phyloP scores from a whole-genome alignment of 768 basidiomycete genomes.

The Phanerodontia chrysosporium region DNA sequence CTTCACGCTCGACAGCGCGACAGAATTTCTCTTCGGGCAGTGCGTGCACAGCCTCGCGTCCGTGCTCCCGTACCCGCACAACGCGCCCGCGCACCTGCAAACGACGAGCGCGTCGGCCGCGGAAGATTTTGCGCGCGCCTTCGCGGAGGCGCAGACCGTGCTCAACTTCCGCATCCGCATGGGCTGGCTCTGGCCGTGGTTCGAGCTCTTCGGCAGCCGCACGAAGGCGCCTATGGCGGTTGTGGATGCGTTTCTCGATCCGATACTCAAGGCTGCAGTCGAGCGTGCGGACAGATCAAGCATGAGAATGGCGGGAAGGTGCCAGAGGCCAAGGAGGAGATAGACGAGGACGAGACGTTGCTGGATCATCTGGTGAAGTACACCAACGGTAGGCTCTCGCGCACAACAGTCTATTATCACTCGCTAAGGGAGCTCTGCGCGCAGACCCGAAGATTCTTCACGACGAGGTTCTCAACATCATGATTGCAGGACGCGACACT shows the following conservation, averaged over 20 bases:
- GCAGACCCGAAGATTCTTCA: slow-evolving; percentile 27
- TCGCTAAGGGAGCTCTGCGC: no score
- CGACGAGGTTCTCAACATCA: slow-evolving; percentile 32
- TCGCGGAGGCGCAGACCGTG: slow-evolving; percentile 28
- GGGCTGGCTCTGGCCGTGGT: slow-evolving; percentile 36
- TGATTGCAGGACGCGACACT: slow-evolving; percentile 33
- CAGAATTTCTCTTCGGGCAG: slow-evolving; percentile 48
- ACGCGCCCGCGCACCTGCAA: slow-evolving; percentile 12
- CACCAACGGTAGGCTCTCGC: slow-evolving; percentile 30
- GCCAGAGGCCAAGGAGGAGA: not conserved
- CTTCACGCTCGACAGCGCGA: slow-evolving; percentile 50
- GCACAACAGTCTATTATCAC: not conserved
- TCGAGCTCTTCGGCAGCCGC: slow-evolving; percentile 32
- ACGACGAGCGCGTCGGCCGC: not conserved
- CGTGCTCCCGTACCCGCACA: slow-evolving; percentile 35
- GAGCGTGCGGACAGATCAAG: slow-evolving; percentile 4
- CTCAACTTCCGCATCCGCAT: slow-evolving; percentile 25
- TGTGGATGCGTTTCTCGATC: slow-evolving; percentile 35
- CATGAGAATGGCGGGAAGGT: not conserved
- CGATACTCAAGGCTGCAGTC: slow-evolving; percentile 35
- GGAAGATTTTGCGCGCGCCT: slow-evolving; percentile 23
- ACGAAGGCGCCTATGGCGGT: slow-evolving; percentile 31
- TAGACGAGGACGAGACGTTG: slow-evolving; percentile 33
- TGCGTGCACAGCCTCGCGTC: slow-evolving; percentile 36
- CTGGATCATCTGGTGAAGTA: slow-evolving; percentile 36